Evolutionary conservation across 2,329 filamentous ascomycete genomes (phyloP), one percentile per base, ranked within the genome.

Genomic region (Penicillium italicum): DNA sequence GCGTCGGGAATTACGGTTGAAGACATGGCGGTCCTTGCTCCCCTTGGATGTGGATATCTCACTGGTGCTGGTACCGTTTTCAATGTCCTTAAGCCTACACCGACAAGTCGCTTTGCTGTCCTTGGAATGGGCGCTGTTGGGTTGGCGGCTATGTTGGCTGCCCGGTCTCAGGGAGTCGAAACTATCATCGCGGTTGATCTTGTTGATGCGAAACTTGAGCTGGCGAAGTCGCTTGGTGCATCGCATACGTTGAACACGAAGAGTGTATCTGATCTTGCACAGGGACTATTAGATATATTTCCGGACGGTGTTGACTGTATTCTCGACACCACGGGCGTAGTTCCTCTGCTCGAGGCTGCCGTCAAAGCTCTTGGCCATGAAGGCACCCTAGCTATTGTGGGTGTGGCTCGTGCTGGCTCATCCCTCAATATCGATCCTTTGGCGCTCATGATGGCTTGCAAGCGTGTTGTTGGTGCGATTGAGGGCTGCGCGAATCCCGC

Each of bases 111-210:
- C 0, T 55, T 73, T 14, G 67, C 57, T 3, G 56, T 73, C 4
- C 50, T 72, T 12, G 71, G 71, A 1, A 62, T 71, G 61, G 71
- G 71, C 1, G 68, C 63, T 8, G 64, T 67, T 2, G 64, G 64
- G 0, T 16, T 66, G 12, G 56, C 61, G 10, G 64, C 63, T 1
- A 28, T 65, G 53, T 41, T 67, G 49, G 58, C 64, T n/a, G 64
- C 64, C 1, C 55, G 50, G 7, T 55, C 57, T 28, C 44, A 44
- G 59, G 44, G 72, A 1, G 63, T 63, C 3, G 48, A 60, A 24
- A 60, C 42, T 8, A 10, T 82, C 48, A 75, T 82, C 10, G 79
- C 74, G 5, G 71, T 80, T 8, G 79, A 82, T 57, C 66, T 80
- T 10, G 69, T 79, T 12, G 65, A 72, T 8, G 62, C 63, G 5